Conservation (phyloP, 73 alveolate genomes). For the Durusdinium trenchii region DNA sequence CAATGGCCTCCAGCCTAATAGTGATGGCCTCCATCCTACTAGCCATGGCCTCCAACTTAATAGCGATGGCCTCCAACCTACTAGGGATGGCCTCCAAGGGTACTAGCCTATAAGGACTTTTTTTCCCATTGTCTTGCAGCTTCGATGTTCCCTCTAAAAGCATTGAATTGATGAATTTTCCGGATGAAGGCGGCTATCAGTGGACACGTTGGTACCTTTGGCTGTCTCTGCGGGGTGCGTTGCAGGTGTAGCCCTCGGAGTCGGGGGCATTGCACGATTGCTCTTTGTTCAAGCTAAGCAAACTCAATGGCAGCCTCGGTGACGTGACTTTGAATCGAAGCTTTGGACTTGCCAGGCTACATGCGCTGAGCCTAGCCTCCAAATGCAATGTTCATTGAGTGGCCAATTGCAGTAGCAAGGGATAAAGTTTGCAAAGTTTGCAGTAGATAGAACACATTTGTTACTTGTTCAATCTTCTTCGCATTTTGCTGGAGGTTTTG, state of each 20-base stretch:
- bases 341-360: slow-evolving; percentile 7
- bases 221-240: slow-evolving; percentile 77
- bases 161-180: too few species aligned
- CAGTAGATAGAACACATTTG: not conserved
- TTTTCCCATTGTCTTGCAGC: too few species aligned
- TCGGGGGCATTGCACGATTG: not conserved
- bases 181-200: slow-evolving; percentile 65
- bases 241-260: not conserved
- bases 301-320: not conserved
- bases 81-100: too few species aligned
- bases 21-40: too few species aligned
- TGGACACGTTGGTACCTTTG: slow-evolving; percentile 73
- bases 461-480: not conserved
- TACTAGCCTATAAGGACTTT: too few species aligned
- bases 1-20: too few species aligned
- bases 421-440: not conserved
- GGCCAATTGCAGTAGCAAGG: not conserved
- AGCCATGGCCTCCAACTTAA: too few species aligned
- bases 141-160: too few species aligned
- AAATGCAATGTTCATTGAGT: not conserved
- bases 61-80: too few species aligned
- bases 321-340: not conserved
- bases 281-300: not conserved
- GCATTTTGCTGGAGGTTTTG: slow-evolving; percentile 34
- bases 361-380: not conserved